phyloP scores from a whole-genome alignment of 352 stramenopile species.

The Pythium apleroticum region DNA sequence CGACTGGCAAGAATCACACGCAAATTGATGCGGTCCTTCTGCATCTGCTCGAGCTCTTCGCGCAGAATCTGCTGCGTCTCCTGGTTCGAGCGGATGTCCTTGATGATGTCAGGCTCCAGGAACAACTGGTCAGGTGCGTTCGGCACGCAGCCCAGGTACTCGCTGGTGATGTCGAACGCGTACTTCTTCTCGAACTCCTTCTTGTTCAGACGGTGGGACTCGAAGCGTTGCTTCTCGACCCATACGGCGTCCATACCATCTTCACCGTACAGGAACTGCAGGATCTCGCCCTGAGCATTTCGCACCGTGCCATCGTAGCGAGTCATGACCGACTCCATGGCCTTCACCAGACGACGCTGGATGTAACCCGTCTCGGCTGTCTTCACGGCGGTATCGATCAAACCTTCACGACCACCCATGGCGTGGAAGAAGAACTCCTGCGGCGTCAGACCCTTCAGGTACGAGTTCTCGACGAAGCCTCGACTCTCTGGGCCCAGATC shows the following conservation, averaged over 20 bases:
- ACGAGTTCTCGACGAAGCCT: slow-evolving; percentile 99
- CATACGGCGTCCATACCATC: slow-evolving; percentile 99
- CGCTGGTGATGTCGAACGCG: slow-evolving; percentile 91
- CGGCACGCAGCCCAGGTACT: slow-evolving; percentile 90
- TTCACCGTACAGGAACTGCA: slow-evolving; percentile 93
- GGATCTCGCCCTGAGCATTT: slow-evolving; percentile 90
- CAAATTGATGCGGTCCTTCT: slow-evolving; percentile 94
- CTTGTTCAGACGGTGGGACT: slow-evolving; percentile 90
- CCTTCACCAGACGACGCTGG: slow-evolving; percentile 99
- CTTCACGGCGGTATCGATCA: slow-evolving; percentile 99
- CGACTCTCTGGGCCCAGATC: slow-evolving; percentile 97
- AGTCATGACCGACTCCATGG: slow-evolving; percentile 99
- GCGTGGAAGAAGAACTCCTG: slow-evolving; percentile 99
- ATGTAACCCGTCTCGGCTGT: slow-evolving; percentile 99
- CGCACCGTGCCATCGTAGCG: slow-evolving; percentile 99
- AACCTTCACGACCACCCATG: slow-evolving; percentile 98
- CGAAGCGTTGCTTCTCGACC: slow-evolving; percentile 98
- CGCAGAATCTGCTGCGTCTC: slow-evolving; percentile 93
- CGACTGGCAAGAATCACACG: slow-evolving; percentile 95
- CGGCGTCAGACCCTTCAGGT: slow-evolving; percentile 93
- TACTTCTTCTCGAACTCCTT: slow-evolving; percentile 94
- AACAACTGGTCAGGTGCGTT: slow-evolving; percentile 85
- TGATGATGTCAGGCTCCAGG: slow-evolving; percentile 84
- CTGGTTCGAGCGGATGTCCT: slow-evolving; percentile 93
- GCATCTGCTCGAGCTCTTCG: slow-evolving; percentile 92